Conservation (phyloP, 2,329 filamentous ascomycete species). For the Ustilaginoidea virens region DNA sequence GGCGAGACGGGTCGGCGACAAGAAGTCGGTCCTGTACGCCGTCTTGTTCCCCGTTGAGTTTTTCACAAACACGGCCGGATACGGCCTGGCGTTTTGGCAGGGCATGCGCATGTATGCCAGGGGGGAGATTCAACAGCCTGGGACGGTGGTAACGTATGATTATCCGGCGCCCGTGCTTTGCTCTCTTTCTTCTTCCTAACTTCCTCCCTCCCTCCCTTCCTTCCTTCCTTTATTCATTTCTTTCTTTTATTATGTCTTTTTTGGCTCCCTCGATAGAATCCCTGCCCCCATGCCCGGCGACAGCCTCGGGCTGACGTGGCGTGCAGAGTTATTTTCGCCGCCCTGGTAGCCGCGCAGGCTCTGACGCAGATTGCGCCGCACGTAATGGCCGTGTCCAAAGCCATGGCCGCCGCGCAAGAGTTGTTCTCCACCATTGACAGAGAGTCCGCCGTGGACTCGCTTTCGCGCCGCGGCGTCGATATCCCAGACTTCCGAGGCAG, state of each 20-base stretch:
- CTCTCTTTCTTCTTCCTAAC: too few species aligned
- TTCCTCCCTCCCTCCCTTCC: too few species aligned
- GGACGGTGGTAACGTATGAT: too few species aligned
- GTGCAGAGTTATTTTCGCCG: slow-evolving; percentile 21
- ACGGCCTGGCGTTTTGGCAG: slow-evolving; percentile 29
- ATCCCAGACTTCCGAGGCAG: slow-evolving; percentile 15
- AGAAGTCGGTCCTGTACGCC: slow-evolving; percentile 22
- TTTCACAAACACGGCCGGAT: slow-evolving; percentile 25
- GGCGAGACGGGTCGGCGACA: slow-evolving; percentile 20
- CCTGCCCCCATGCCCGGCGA: too few species aligned
- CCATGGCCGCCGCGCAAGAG: slow-evolving; percentile 18
- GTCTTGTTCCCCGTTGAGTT: slow-evolving; percentile 24
- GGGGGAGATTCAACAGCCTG: slow-evolving; percentile 21
- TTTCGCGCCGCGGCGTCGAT: slow-evolving; percentile 15
- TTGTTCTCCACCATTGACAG: slow-evolving; percentile 23
- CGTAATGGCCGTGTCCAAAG: slow-evolving; percentile 21
- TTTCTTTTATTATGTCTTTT: too few species aligned
- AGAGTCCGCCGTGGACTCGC: slow-evolving; percentile 20
- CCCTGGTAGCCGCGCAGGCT: slow-evolving; percentile 21
- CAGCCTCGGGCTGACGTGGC: too few species aligned
- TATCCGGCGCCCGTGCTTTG: too few species aligned
- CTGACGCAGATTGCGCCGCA: slow-evolving; percentile 22
- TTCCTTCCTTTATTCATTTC: too few species aligned
- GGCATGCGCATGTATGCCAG: slow-evolving; percentile 21
- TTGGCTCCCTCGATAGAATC: too few species aligned